Evolutionary conservation across 2,329 filamentous ascomycete genomes (phyloP), one percentile per base, ranked within the genome.

Genomic region (Pezicula radicicola): DNA sequence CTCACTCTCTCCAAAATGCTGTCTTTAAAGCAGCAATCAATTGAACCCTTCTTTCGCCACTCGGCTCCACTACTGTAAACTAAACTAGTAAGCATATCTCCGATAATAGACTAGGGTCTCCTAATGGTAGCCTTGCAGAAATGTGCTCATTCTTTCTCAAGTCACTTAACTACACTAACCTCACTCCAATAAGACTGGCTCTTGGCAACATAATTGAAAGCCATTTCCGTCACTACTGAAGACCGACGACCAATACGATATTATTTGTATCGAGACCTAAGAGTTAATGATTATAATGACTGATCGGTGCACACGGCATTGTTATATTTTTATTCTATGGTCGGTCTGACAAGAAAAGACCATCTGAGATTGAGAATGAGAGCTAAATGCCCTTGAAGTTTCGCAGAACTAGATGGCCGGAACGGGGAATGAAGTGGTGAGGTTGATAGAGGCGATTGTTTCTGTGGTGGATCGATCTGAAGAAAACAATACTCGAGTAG

Each of bases 71-170:
- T 33, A 25, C 6, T 25, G 25, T 7, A 25, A 4, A 7, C 30
- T 7, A 25, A 4, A 7, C 30, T 33, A 33, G 30, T 13, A 33
- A 33, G 30, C 25, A 21, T 8, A 30, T 30, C 10, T 37, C 27
- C 15, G 9, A 48, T 19, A 48, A 25, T 7, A 36, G 15, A 35
- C 5, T 18, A 13, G 30, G 35, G 41, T 13, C 10, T 18, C n/a
- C 3, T 6, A 16, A 21, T 12, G 35, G n/a, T 37, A 33, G 30
- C 45, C 42, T 27, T 30, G 48, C 52, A 51, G 49, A 56, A 56
- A 54, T 51, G 35, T 54, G 51, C 54, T 56, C 54, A 56, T 54
- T 49, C 45, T 16, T 40, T 49, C 54, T 56, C 53, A 45, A 30
- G 12, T 6, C 27, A 27, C 42, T 40, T 5, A 40, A 9, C 6